Conservation (phyloP, 164 flowering plant species). For the Aristolochia californica region DNA sequence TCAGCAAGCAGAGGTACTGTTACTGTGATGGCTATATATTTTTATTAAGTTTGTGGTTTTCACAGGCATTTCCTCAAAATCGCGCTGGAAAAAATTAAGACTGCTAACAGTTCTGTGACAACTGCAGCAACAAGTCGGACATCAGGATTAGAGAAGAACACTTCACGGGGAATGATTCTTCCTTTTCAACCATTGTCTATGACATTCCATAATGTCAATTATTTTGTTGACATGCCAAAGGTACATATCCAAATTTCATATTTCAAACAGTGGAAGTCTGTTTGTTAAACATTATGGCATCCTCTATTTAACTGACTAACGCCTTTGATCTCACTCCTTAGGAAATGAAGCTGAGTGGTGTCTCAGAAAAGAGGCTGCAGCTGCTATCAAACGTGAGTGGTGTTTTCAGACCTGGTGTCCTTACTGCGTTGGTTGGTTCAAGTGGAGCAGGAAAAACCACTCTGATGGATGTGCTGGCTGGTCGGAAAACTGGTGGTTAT, state of each 20-base stretch:
- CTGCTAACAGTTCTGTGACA: background rate
- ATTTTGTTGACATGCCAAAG: slow-evolving; percentile 89
- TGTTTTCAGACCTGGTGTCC: slow-evolving; percentile 88
- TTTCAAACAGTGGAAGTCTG: background rate
- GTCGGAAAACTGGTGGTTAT: slow-evolving; percentile 94
- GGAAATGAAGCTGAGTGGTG: slow-evolving; percentile 64
- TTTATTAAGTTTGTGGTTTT: background rate
- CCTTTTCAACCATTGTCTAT: slow-evolving; percentile 75
- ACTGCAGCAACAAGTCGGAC: too few relatives aligned
- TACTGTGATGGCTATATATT: slow-evolving; percentile 7
- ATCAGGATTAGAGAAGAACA: background rate
- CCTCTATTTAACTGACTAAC: background rate
- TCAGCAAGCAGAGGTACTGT: background rate
- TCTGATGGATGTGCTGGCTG: slow-evolving; percentile 94
- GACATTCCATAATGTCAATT: slow-evolving; percentile 79
- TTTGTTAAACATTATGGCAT: background rate
- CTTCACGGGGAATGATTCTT: slow-evolving; percentile 76
- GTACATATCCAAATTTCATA: slow-evolving; percentile 17
- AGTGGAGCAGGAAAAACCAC: slow-evolving; percentile 98
- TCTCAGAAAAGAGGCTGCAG: slow-evolving; percentile 59
- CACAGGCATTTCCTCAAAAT: too few relatives aligned
- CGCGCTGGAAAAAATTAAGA: too few relatives aligned
- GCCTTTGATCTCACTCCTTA: slow-evolving; percentile 11
- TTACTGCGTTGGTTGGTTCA: slow-evolving; percentile 91
- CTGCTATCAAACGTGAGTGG: slow-evolving; percentile 76